Conservation (phyloP, 2,329 filamentous ascomycete genomes). For the Cercospora brassicicola region DNA sequence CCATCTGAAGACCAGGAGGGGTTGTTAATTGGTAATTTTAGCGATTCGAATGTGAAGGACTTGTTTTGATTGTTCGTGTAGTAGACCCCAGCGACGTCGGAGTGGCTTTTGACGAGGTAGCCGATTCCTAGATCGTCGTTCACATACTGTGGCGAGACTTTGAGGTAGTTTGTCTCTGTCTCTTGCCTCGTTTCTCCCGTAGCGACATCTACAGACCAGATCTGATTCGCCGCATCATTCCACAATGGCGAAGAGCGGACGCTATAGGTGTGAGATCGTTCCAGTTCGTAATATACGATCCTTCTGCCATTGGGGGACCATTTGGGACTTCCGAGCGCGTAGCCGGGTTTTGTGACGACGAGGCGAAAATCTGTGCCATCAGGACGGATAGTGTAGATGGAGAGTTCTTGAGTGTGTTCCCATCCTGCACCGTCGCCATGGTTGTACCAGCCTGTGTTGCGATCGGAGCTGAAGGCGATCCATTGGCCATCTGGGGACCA, state of each 20-base stretch:
- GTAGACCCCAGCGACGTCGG: not conserved
- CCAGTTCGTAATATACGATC: slow-evolving; percentile 12
- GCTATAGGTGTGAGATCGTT: slow-evolving; percentile 3
- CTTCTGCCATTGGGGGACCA: slow-evolving; percentile 9
- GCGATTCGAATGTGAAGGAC: not conserved
- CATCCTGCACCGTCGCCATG: slow-evolving; percentile 1
- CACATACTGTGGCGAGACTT: slow-evolving; percentile 3
- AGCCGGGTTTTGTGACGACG: not conserved
- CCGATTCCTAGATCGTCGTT: not conserved
- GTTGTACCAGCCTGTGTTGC: slow-evolving; percentile 54
- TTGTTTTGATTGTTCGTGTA: not conserved
- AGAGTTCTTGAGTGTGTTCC: slow-evolving; percentile 18
- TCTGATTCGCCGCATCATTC: slow-evolving; percentile 6
- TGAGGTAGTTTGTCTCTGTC: not conserved
- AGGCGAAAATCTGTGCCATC: slow-evolving; percentile 13
- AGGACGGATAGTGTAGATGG: slow-evolving; percentile 16
- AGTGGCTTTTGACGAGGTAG: not conserved
- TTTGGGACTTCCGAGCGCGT: slow-evolving; percentile 9
- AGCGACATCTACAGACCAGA: slow-evolving; percentile 7
- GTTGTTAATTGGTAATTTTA: not conserved
- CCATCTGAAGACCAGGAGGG: slow-evolving; percentile 17
- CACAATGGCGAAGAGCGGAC: not conserved
- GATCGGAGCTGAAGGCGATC: slow-evolving; percentile 16
- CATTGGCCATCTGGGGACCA: slow-evolving; percentile 20
- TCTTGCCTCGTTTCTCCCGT: slow-evolving; percentile 9